These are phyloP conservation scores for Crucihimalaya himalaica DNA, from an alignment of 345 rosid genomes.

Conservation along the genomic window DNA sequence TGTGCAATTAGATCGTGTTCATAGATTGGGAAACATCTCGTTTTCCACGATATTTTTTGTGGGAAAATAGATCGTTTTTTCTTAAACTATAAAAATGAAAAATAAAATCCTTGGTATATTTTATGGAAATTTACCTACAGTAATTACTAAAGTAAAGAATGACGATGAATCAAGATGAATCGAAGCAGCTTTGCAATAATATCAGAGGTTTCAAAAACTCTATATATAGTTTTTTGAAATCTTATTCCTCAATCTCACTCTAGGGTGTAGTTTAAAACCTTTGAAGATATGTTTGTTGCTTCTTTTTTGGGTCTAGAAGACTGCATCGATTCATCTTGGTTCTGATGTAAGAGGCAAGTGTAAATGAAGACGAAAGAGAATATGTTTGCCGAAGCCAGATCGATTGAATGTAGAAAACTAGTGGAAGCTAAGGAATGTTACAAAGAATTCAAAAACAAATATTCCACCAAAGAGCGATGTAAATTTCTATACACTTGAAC, in stretches of 20 bases:
- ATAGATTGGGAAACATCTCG: too few relatives aligned
- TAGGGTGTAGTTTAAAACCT: too few relatives aligned
- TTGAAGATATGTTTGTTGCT: background rate
- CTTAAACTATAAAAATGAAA: too few relatives aligned
- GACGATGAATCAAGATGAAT: background rate
- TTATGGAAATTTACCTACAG: too few relatives aligned
- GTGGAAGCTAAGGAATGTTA: background rate
- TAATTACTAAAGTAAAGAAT: too few relatives aligned
- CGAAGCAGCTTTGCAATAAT: background rate
- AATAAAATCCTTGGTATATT: too few relatives aligned
- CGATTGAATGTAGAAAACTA: background rate
- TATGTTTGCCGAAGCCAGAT: background rate
- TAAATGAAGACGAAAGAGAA: background rate
- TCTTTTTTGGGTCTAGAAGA: background rate
- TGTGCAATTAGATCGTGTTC: too few relatives aligned
- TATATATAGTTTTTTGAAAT: too few relatives aligned
- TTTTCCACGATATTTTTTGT: too few relatives aligned
- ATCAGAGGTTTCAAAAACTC: background rate
- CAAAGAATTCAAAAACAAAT: background rate
- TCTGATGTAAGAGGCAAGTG: background rate
- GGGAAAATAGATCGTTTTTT: too few relatives aligned
- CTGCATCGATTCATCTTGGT: too few relatives aligned
- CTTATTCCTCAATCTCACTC: background rate
- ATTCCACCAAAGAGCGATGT: background rate
- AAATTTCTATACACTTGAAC: conserved; percentile 36